Evolutionary conservation across 768 basidiomycete species (phyloP), one percentile per base, ranked within the genome.

Genomic region (Xerocomellus amylosporus): DNA sequence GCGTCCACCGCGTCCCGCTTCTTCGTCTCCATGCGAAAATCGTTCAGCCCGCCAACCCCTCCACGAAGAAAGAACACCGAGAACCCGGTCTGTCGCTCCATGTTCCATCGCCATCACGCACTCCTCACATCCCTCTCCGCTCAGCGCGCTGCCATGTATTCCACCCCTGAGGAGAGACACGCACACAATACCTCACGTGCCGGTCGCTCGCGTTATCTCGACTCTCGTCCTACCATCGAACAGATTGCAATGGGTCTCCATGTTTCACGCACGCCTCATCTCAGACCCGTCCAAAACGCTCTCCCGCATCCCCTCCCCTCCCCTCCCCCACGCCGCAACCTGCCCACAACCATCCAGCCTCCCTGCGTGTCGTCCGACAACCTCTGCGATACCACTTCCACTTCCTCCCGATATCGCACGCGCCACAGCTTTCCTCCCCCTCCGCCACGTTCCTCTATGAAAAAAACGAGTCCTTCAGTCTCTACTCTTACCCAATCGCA

Each of bases 231-330:
- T 2, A 85, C 83, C 44, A 78, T 88, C 38, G 83, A 86, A 62
- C 87, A 90, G 71, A 90, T 90, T 56, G 84, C 86, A 14, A 89
- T 90, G 87, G 88, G 88, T 19, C 76, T 90, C 22, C 88, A 90
- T 68, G 73, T 86, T 30, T 89, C 88, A 7, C 82, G 85, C 36
- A 90, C 88, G 1, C 88, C 88, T 4, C 87, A 89, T 65, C 71
- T 89, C 28, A 79, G 83, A 40, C 76, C 79, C 9, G 65, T 59
- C 30, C 33, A 53, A 9, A 59, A 49, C 40, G 47, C 65, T 14
- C 61, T 53, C 39, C 69, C 58, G 12, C 53, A 65, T 43, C 48
- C 61, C 13, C 24, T 62, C 4, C 48, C 60, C 13, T 51, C 69
- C 14, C 54, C 57, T 36, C 59, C 58, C 12, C 49, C 61, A 20